These are phyloP conservation scores for Lanzia echinophila DNA, from an alignment of 2,329 filamentous ascomycete species.

Conservation along the genomic window DNA sequence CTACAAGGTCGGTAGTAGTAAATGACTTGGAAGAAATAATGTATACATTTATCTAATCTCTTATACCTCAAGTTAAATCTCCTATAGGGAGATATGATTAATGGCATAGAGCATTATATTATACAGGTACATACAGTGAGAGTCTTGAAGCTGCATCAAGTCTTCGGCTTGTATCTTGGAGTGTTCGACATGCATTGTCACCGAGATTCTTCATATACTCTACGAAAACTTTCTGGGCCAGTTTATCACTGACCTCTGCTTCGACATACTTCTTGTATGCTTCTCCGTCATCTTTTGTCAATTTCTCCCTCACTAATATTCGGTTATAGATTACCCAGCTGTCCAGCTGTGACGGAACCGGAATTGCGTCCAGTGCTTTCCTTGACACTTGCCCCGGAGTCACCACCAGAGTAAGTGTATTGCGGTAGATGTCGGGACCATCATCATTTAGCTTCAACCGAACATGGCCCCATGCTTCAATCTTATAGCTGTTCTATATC, in stretches of 20 bases:
- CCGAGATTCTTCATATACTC: constrained; percentile 10
- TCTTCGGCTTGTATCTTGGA: background rate
- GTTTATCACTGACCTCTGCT: constrained; percentile 12
- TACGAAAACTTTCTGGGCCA: constrained; percentile 5
- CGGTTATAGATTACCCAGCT: constrained; percentile 48
- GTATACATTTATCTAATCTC: too few relatives aligned
- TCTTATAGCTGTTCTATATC: constrained; percentile 32
- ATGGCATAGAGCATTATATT: too few relatives aligned
- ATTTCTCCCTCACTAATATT: constrained; percentile 33
- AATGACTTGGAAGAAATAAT: too few relatives aligned
- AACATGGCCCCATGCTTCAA: constrained; percentile 40
- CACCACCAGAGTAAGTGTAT: constrained; percentile 43
- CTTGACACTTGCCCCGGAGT: constrained; percentile 37
- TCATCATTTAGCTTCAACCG: constrained; percentile 32
- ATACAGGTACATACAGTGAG: background rate
- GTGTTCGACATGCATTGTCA: background rate
- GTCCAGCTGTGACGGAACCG: constrained; percentile 48
- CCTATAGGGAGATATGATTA: too few relatives aligned
- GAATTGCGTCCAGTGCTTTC: constrained; percentile 36
- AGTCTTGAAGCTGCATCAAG: constrained; percentile 1
- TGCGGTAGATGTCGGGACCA: constrained; percentile 36
- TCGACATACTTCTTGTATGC: constrained; percentile 23
- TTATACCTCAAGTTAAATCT: too few relatives aligned
- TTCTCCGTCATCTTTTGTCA: constrained; percentile 35
- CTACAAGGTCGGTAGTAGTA: too few relatives aligned